Conservation (phyloP, 768 basidiomycete species). For the Mrakia hoshinonis region DNA sequence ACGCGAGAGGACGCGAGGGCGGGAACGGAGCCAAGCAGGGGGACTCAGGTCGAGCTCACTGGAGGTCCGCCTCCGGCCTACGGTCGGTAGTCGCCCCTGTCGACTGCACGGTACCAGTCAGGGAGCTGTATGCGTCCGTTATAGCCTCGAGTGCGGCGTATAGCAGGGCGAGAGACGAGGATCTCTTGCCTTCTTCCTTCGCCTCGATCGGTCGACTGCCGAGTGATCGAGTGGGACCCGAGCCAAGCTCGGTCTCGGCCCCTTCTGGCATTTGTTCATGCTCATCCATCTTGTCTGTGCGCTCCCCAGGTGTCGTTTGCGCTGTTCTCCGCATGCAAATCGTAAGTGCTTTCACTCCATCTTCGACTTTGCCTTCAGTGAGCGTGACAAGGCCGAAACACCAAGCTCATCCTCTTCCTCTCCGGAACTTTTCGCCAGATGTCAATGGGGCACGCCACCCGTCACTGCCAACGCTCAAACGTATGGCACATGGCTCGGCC, state of each 20-base stretch:
- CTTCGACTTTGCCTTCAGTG: neutral
- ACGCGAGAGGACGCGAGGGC: too few relatives aligned
- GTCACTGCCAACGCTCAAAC: neutral
- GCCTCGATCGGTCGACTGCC: neutral
- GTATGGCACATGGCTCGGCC: slow-evolving; percentile 7
- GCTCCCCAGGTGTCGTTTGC: slow-evolving; percentile 11
- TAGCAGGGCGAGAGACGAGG: neutral
- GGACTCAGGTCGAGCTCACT: too few relatives aligned
- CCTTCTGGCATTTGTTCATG: neutral
- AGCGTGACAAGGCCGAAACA: too few relatives aligned
- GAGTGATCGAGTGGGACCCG: too few relatives aligned
- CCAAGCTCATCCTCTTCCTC: slow-evolving; percentile 3
- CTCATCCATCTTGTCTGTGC: neutral
- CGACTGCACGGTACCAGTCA: too few relatives aligned
- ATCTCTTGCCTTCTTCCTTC: neutral
- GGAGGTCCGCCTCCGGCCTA: too few relatives aligned
- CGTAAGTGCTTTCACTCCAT: neutral
- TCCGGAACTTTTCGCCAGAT: neutral
- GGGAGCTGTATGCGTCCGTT: neutral
- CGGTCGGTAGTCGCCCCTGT: too few relatives aligned
- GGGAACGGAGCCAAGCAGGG: too few relatives aligned
- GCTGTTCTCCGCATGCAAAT: slow-evolving; percentile 11
- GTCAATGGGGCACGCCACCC: slow-evolving; percentile 17
- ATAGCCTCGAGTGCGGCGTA: neutral
- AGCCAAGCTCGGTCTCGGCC: too few relatives aligned